phyloP scores from a whole-genome alignment of 495 filamentous ascomycete genomes.

The Penicillium chermesinum region DNA sequence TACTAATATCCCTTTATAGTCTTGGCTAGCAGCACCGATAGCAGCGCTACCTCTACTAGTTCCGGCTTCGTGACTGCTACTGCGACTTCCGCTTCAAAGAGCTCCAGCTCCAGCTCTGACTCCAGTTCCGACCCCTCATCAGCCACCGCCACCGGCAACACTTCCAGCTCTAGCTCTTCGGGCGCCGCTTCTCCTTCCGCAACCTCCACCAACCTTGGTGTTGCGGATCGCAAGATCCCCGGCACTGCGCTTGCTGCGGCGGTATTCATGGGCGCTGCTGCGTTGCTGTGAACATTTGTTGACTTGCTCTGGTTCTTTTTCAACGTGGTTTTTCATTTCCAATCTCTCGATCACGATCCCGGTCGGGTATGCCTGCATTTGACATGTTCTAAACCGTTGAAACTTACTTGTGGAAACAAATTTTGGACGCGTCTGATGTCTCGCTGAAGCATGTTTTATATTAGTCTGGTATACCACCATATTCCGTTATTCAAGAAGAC shows the following conservation, averaged over 20 bases:
- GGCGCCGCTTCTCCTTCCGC: constrained; percentile 11
- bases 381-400: constrained; percentile 7
- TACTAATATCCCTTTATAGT: neutral
- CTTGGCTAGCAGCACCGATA: constrained; percentile 11
- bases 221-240: constrained; percentile 27
- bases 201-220: constrained; percentile 15
- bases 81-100: constrained; percentile 5
- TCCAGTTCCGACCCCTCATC: constrained; percentile 8
- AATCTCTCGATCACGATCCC: constrained; percentile 14
- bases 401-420: constrained; percentile 1
- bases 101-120: constrained; percentile 7
- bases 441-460: constrained; percentile 12
- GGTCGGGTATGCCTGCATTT: constrained; percentile 12
- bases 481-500: constrained; percentile 9
- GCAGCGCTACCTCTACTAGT: constrained; percentile 9
- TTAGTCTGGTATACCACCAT: constrained; percentile 7
- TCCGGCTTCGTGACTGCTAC: constrained; percentile 21
- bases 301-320: neutral
- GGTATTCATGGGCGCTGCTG: constrained; percentile 36
- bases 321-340: neutral
- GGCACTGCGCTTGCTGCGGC: constrained; percentile 35
- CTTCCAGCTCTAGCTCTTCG: constrained; percentile 7
- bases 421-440: constrained; percentile 11
- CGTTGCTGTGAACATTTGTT: constrained; percentile 24
- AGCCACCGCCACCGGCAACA: constrained; percentile 4